Base-by-base conservation (phyloP, 192 early-diverging fungal genomes). In the Diversispora epigaea region DNA sequence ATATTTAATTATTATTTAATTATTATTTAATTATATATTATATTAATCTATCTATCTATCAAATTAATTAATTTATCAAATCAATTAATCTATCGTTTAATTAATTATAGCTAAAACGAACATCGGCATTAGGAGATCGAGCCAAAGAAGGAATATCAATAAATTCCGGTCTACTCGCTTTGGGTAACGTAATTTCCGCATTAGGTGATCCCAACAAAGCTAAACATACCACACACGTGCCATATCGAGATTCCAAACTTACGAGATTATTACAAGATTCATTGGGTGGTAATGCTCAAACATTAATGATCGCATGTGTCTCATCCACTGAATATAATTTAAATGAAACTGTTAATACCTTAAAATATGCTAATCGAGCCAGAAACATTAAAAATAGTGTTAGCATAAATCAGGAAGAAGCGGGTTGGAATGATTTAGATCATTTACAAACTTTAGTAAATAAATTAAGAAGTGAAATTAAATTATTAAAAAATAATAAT, bases 181-280 rank as follows among this genome's bases (percentile, higher is more conserved):
- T 99, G 39, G 98, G 97, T 69, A 99, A 98, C 79, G 96, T 98
- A 21, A 99, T 99, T 58, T 95, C 93, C 5, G 98, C 96, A 0
- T 83, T 99, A n/a, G 95, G 95, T 40, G 96, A 96, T 77, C 81
- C 87, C 6, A 63, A 83, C 9, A 86, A 86, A 64, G 80, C 79
- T 9, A 85, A 85, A 73, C 84, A 82, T 41, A 79, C 80, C 45
- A 85, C 84, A 6, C 95, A 98, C 70, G 88, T 99, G 25, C 98
- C 98, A 1, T 99, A 98, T 75, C 90, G 98, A 68, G 97, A 99
- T 79, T 95, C 93, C 17, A 99, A 99, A 80, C 84, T 99, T 14
- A 99, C 98, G 0, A 85, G 96, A n/a, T 85, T 99, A 85, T 87
- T 99, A 63, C 96, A 98, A 80, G 98, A 98, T 82, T 93, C 92